Evolutionary conservation across 441 rosid species (phyloP).

Genomic region (Omphalea diandra): DNA sequence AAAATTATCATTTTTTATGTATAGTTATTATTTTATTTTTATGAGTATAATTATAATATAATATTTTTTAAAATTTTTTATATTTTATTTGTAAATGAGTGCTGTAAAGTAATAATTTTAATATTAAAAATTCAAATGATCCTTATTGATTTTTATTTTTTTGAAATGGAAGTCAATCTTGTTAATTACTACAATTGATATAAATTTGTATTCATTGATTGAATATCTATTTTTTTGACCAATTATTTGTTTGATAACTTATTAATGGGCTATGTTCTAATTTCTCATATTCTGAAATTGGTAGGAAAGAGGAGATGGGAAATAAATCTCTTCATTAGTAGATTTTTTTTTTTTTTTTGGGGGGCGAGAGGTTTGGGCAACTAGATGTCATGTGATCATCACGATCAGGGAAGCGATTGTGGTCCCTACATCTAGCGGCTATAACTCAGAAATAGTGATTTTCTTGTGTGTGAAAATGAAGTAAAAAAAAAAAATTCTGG

Average conservation of each 20-base stretch:
- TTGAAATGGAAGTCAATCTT: neutral
- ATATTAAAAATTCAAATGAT: too few relatives aligned
- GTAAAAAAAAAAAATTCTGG: slow-evolving; percentile 18
- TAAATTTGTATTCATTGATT: neutral
- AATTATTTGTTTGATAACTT: too few relatives aligned
- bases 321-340: neutral
- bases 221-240: too few relatives aligned
- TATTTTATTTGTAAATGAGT: too few relatives aligned
- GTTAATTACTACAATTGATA: neutral
- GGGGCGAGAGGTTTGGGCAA: too few relatives aligned
- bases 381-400: slow-evolving; percentile 28
- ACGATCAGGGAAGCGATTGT: neutral
- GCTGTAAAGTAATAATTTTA: too few relatives aligned
- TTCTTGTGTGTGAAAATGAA: neutral
- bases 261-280: too few relatives aligned
- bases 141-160: too few relatives aligned
- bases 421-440: slow-evolving; percentile 32
- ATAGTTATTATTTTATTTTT: too few relatives aligned
- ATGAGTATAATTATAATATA: too few relatives aligned
- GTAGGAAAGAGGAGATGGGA: neutral
- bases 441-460: slow-evolving; percentile 5
- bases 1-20: too few relatives aligned
- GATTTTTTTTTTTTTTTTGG: slow-evolving; percentile 8
- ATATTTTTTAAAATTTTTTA: too few relatives aligned
- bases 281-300: neutral